Base-by-base conservation (phyloP, 164 flowering plant genomes). In the Sedum album region DNA sequence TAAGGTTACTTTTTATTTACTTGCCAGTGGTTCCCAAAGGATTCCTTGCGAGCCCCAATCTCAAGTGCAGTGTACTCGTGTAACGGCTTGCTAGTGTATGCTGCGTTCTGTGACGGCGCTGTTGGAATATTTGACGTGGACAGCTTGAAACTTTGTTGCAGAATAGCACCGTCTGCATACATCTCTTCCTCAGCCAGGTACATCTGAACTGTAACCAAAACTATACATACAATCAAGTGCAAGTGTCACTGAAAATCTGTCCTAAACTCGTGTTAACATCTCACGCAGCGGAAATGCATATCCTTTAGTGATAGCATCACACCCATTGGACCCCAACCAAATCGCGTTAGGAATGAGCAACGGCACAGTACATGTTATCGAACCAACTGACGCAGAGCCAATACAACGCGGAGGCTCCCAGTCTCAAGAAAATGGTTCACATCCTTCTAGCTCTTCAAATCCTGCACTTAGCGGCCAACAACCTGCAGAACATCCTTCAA, bases 281-380 rank as follows among this genome's bases (percentile, higher is more conserved):
- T 68, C 21, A 65, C 75, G 61, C 75, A 78, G 87, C 74, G 83
- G 80, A 77, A 82, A 75, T 9, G 82, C 71, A 15, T 76, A 82
- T 66, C 96, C 98, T 0, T 80, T 87, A 33, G 88, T 84, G n/a
- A n/a, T n/a, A n/a, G n/a, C n/a, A n/a, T n/a, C n/a, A n/a, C n/a
- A n/a, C n/a, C n/a, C n/a, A n/a, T 82, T 64, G 6, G 96, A 90
- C 11, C 82, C 93, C 31, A 88, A 87, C 80, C 96, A 93, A 66
- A 78, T 93, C 26, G 98, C 96, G 0, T 71, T 93, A 2, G 98
- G 98, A n/a, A n/a, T n/a, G n/a, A n/a, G n/a, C n/a, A n/a, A n/a
- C n/a, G n/a, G n/a, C n/a, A n/a, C n/a, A n/a, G n/a, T n/a, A n/a
- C n/a, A n/a, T n/a, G n/a, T n/a, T n/a, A n/a, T n/a, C n/a, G n/a